These are phyloP conservation scores for Pseudotsuga menziesii DNA, from an alignment of 75 land plant genomes.

Conservation along the genomic window DNA sequence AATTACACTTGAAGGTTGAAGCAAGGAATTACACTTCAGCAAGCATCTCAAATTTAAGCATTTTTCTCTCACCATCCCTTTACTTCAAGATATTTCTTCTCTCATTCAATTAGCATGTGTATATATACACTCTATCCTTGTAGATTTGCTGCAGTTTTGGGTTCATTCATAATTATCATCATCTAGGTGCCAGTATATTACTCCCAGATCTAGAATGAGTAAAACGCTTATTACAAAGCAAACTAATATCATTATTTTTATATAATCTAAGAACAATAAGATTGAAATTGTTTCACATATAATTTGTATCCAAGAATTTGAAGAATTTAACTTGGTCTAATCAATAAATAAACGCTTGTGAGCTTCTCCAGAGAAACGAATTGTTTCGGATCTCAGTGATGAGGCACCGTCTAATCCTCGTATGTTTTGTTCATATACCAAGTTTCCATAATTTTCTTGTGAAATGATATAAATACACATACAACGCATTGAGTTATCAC, in stretches of 20 bases:
- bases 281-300: neutral
- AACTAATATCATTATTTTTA: neutral
- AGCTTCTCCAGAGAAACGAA: slow-evolving; percentile 66
- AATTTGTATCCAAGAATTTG: neutral
- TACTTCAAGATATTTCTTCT: no score
- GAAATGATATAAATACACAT: no score
- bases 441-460: slow-evolving; percentile 72
- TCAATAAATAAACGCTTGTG: no score
- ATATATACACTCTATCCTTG: slow-evolving; percentile 74
- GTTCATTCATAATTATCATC: slow-evolving; percentile 74
- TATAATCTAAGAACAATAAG: no score
- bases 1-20: no score
- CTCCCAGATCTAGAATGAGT: slow-evolving; percentile 73
- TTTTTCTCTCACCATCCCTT: no score
- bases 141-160: slow-evolving; percentile 75
- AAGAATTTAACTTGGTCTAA: no score
- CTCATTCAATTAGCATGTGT: no score
- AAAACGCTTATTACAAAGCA: no score
- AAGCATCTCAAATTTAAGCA: no score
- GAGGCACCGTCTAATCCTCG: slow-evolving; percentile 86
- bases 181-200: slow-evolving; percentile 84
- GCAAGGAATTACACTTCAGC: no score
- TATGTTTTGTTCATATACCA: slow-evolving; percentile 95
- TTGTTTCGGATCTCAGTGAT: slow-evolving; percentile 73
- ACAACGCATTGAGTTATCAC: no score